A percentile compares a stretch with the other conserved stretches of the same genome.
These are phyloP conservation scores for Aspergillus jensenii DNA, from an alignment of 2,329 filamentous ascomycete genomes.

Conservation along the genomic window DNA sequence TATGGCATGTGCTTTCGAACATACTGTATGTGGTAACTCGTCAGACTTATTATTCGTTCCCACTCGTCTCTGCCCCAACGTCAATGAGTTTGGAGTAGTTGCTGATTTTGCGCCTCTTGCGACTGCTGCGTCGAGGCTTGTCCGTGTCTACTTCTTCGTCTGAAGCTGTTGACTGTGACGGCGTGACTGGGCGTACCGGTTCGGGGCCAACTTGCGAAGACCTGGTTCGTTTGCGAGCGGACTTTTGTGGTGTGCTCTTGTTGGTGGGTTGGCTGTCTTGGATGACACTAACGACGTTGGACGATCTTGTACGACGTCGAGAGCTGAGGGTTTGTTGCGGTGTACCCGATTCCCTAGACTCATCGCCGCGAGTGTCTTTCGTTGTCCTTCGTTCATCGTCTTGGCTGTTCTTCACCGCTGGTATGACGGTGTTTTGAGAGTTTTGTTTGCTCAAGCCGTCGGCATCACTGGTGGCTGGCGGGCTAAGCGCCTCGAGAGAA, in stretches of 20 bases:
- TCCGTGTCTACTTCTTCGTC: slow-evolving; percentile 1
- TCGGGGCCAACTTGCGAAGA: not conserved
- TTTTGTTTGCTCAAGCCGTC: not conserved
- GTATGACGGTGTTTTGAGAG: not conserved
- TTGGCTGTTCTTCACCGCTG: not conserved
- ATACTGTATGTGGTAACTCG: too few species aligned
- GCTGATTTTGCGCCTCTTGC: slow-evolving; percentile 33
- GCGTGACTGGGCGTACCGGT: not conserved
- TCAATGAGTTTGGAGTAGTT: slow-evolving; percentile 31
- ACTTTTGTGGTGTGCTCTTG: not conserved
- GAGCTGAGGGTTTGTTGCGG: not conserved
- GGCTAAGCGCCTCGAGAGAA: slow-evolving; percentile 2
- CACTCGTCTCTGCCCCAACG: slow-evolving; percentile 25
- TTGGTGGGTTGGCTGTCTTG: not conserved
- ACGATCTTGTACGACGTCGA: slow-evolving; percentile 8
- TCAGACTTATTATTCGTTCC: slow-evolving; percentile 14
- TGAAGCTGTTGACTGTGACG: slow-evolving; percentile 1
- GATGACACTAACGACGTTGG: not conserved
- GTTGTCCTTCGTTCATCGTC: slow-evolving; percentile 4
- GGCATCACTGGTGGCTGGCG: slow-evolving; percentile 1
- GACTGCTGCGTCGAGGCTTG: slow-evolving; percentile 18
- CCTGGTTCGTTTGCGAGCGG: slow-evolving; percentile 10
- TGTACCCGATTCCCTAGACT: not conserved
- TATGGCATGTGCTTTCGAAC: too few species aligned
- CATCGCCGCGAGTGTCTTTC: slow-evolving; percentile 1